Percentiles rank a stretch among this genome's conserved stretches.
Evolutionary conservation across 2,329 filamentous ascomycete species (phyloP).

Genomic region (Septoria linicola): DNA sequence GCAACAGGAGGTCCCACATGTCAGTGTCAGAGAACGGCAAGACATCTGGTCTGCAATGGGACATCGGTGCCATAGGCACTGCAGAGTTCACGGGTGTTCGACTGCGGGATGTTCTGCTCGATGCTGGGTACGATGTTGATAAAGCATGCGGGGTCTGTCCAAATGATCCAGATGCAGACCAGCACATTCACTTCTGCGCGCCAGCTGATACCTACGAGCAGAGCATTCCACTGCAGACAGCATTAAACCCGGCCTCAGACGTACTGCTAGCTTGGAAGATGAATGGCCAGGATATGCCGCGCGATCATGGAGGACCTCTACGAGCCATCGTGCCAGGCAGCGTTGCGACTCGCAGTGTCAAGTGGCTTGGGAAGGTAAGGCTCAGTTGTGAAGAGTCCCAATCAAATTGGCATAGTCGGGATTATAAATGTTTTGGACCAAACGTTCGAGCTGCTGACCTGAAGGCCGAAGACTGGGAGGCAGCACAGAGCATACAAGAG

Average conservation of each 20-base stretch:
- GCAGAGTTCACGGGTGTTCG: constrained; percentile 60
- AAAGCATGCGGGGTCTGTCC: constrained; percentile 24
- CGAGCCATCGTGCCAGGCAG: constrained; percentile 61
- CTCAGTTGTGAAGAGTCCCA: constrained; percentile 65
- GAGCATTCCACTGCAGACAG: constrained; percentile 41
- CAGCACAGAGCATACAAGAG: constrained; percentile 64
- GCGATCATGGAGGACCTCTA: constrained; percentile 65
- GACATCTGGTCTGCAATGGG: constrained; percentile 61
- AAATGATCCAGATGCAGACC: constrained; percentile 37
- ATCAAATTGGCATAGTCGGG: constrained; percentile 64
- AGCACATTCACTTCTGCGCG: constrained; percentile 55
- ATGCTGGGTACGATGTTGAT: constrained; percentile 52
- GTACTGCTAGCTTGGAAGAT: constrained; percentile 70
- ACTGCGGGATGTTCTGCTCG: constrained; percentile 56
- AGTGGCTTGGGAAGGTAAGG: constrained; percentile 61
- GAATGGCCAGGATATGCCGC: constrained; percentile 64
- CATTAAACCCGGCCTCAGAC: constrained; percentile 59
- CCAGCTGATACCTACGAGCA: constrained; percentile 29
- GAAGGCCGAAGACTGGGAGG: constrained; percentile 59
- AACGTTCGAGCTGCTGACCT: constrained; percentile 36
- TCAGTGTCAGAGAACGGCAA: constrained; percentile 45
- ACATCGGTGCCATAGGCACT: constrained; percentile 59
- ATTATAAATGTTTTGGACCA: constrained; percentile 69
- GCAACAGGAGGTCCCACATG: constrained; percentile 58
- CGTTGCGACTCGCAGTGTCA: constrained; percentile 64